Base-by-base conservation (phyloP, 495 filamentous ascomycete species). In the Aspergillus cristatus region DNA sequence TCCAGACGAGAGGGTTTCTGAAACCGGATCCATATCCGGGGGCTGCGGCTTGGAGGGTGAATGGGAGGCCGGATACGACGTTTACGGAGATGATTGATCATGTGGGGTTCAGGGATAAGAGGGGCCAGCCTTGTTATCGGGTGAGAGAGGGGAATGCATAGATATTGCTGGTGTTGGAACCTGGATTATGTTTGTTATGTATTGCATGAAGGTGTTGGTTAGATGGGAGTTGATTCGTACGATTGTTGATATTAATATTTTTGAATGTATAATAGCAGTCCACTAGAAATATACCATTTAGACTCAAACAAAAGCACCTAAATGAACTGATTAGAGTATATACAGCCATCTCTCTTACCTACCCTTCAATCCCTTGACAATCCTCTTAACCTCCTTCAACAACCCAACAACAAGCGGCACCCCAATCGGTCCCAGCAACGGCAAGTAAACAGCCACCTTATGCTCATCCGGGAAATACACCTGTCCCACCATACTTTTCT, bases 401-500 rank as follows among this genome's bases (percentile, higher is more conserved):
- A 84, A 67, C 10, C 79, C 79, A 68, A 97, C 82, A 5, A 95
- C 44, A 28, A 98, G 61, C 16, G 91, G 91, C 6, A 97, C 93
- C 7, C 84, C 90, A 29, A 97, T 79, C 1, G 93, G 91, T 1
- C 93, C 91, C 35, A 98, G 62, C 11, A 97, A 61, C 11, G 91
- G 91, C 45, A 98, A 54, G 51, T 97, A 98, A 10, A 98, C 91
- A 0, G 91, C 93, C n/a, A 97, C 74, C 60, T 97, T 98, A 53
- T 98, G 91, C 62, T 98, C 91, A 52, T 98, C 93, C 1, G 91
- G 91, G 58, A 86, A 98, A 74, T 84, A 96, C 43, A 96, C 80
- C 63, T 97, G 91, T 1, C 91, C 91, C 29, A 98, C 91, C 91
- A 98, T 98, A 51, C 83, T 93, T 60, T 93, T 94, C 66, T 98